Conservation (phyloP, 345 rosid species). For the Pseudoturritis turrita region DNA sequence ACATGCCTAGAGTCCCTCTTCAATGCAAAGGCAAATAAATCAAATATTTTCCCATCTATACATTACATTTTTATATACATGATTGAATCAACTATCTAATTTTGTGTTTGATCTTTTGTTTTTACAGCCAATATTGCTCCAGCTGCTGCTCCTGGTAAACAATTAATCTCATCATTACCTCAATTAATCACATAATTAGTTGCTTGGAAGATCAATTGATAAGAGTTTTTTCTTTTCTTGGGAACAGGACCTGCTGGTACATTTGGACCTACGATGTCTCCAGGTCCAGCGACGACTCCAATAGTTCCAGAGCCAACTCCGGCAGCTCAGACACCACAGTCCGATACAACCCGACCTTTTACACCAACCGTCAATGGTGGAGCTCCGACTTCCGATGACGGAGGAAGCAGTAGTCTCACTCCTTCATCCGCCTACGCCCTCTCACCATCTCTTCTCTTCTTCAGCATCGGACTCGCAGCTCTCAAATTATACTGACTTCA, state of each 20-base stretch:
- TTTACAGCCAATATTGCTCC: conserved; percentile 50
- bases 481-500: conserved; percentile 36
- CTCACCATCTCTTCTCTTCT: conserved; percentile 48
- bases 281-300: conserved; percentile 47
- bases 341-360: conserved; percentile 43
- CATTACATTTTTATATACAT: neutral
- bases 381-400: conserved; percentile 41
- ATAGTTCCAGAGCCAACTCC: conserved; percentile 58
- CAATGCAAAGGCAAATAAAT: conserved; percentile 59
- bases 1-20: conserved; percentile 73
- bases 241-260: conserved; percentile 48
- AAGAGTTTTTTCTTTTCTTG: neutral
- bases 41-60: neutral
- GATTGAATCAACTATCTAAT: neutral
- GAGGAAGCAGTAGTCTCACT: conserved; percentile 43
- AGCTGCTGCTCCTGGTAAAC: conserved; percentile 72
- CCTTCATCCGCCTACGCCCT: conserved; percentile 45
- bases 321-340: conserved; percentile 52
- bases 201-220: neutral
- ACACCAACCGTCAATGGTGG: conserved; percentile 39
- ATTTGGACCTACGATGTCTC: conserved; percentile 47
- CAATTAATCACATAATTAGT: neutral
- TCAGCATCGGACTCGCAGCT: conserved; percentile 38
- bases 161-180: neutral
- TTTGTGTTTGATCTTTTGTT: neutral